Evolutionary conservation across 2,329 filamentous ascomycete species (phyloP).

Genomic region (Cytospora chrysosperma): DNA sequence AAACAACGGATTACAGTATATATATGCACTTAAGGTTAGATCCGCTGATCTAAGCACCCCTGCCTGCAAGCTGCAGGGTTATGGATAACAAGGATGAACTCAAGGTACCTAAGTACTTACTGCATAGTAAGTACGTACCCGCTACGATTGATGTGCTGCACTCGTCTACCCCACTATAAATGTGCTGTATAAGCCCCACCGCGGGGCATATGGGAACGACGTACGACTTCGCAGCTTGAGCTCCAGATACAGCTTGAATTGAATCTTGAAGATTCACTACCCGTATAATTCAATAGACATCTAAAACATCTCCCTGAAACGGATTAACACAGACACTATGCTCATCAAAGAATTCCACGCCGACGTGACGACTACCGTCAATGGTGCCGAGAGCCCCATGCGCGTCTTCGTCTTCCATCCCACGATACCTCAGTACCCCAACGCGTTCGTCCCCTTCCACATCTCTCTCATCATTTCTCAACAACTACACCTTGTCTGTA

Average conservation of each 20-base stretch:
- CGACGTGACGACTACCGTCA: conserved; percentile 50
- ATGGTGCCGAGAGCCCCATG: conserved; percentile 56
- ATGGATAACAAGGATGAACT: too few relatives aligned
- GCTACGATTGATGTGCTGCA: too few relatives aligned
- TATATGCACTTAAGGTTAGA: neutral
- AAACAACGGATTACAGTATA: neutral
- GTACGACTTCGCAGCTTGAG: neutral
- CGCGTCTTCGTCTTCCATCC: conserved; percentile 86
- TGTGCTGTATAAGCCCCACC: neutral
- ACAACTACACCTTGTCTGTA: neutral
- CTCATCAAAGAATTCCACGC: conserved; percentile 53
- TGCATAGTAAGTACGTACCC: too few relatives aligned
- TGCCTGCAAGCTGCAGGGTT: too few relatives aligned
- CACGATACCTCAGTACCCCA: conserved; percentile 77
- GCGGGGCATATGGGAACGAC: conserved; percentile 12
- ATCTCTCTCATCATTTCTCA: neutral
- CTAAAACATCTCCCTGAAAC: too few relatives aligned
- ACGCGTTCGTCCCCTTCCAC: conserved; percentile 58
- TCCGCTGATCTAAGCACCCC: neutral
- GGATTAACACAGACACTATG: conserved; percentile 39
- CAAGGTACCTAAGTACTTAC: too few relatives aligned
- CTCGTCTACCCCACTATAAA: neutral
- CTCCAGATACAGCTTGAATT: neutral
- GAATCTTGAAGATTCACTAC: too few relatives aligned
- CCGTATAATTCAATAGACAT: neutral